phyloP scores from a whole-genome alignment of 1,139 yeast genomes.

The Magnusiomyces paraingens region DNA sequence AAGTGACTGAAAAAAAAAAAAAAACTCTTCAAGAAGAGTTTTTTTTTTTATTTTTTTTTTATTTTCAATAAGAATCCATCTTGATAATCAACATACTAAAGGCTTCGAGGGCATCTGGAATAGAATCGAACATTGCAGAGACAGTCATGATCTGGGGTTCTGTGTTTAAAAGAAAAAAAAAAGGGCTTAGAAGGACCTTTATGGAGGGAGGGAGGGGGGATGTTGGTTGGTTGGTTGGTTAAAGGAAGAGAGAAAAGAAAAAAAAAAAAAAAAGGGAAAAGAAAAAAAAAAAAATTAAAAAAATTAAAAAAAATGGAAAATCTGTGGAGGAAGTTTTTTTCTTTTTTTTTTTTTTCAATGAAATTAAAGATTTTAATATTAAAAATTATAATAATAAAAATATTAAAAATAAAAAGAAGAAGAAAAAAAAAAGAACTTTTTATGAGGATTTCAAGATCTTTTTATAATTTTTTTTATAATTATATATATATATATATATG shows the following conservation, averaged over 20 bases:
- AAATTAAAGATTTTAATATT: too few relatives aligned
- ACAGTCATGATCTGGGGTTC: not conserved
- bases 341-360: not conserved
- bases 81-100: constrained; percentile 38
- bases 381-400: too few relatives aligned
- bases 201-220: not conserved
- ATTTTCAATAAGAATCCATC: not conserved
- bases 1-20: not conserved
- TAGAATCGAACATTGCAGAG: constrained; percentile 42
- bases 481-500: too few relatives aligned
- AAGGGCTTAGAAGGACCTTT: not conserved
- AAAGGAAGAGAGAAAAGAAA: not conserved
- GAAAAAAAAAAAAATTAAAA: not conserved
- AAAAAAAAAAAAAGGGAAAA: not conserved
- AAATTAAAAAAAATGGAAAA: not conserved
- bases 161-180: too few relatives aligned
- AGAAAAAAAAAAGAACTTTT: too few relatives aligned
- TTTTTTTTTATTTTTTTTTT: too few relatives aligned
- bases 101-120: constrained; percentile 72
- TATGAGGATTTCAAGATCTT: too few relatives aligned
- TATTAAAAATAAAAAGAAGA: too few relatives aligned
- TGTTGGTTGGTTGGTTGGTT: constrained; percentile 4
- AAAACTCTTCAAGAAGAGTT: too few relatives aligned
- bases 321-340: too few relatives aligned
- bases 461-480: too few relatives aligned